phyloP scores from a whole-genome alignment of 2,329 filamentous ascomycete species.

The Penicillium griseofulvum region DNA sequence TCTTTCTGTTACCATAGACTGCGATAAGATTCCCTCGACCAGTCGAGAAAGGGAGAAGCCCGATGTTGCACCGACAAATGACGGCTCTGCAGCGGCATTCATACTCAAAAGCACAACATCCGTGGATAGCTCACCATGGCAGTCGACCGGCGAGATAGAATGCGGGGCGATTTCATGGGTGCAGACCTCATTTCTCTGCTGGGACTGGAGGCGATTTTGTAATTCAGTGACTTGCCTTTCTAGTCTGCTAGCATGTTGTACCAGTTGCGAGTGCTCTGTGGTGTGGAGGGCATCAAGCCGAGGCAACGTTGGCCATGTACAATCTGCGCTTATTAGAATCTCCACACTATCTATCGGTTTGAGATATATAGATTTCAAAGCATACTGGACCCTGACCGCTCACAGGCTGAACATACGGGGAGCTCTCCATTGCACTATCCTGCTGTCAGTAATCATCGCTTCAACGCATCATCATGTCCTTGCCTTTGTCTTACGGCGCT shows the following conservation, averaged over 20 bases:
- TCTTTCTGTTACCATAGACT: neutral
- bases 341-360: neutral
- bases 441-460: neutral
- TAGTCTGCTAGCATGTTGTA: neutral
- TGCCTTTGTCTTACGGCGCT: neutral
- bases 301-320: neutral
- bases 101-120: neutral
- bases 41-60: neutral
- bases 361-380: neutral
- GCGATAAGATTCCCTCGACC: neutral
- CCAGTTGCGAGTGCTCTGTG: neutral
- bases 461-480: neutral
- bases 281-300: neutral
- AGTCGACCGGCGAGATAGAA: neutral
- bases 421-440: neutral
- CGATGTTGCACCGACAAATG: neutral
- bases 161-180: neutral
- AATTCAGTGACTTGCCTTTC: neutral
- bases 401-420: neutral
- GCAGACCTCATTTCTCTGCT: neutral
- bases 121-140: neutral
- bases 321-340: neutral
- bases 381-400: neutral
- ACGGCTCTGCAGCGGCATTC: neutral
- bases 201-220: neutral